Evolutionary conservation across 495 filamentous ascomycete species (phyloP), one percentile per base, ranked within the genome.

Genomic region (Diplogelasinospora grovesii): DNA sequence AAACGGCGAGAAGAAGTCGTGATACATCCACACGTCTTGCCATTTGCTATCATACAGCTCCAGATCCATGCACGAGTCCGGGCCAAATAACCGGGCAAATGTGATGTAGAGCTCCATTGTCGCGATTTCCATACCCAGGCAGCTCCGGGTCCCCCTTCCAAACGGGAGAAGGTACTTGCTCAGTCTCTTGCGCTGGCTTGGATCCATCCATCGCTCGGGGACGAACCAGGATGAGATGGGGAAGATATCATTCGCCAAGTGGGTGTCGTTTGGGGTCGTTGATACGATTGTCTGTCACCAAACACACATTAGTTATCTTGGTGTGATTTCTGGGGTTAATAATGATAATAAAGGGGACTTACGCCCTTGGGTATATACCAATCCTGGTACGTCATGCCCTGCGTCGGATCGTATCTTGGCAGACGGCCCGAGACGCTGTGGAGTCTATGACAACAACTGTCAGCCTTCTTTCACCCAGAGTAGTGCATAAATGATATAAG

Each of bases 61-160:
- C 43, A 58, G 31, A 0, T 45, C 35, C 30, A 49, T 46, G 0
- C 43, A 48, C 1, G 42, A 23, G 7, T 20, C 5, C 0, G 40
- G 40, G 4, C 46, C 47, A 21, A 52, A 58, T 4, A 54, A 30
- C 15, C 51, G 45, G n/a, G 43, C 61, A 1, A 77, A 18, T 2
- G 50, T 52, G 22, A 75, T 48, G 34, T 69, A 64, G 20, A 76
- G 53, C 43, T 77, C 72, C 9, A 61, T 63, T 23, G 61, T 54
- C 1, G 68, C 73, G 11, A 78, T 46, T 31, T 70, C 63, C 38
- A 61, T 60, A 3, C 71, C 74, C 3, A 68, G 13, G 49, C 74
- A 78, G 3, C 39, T 43, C 6, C 70, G 55, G 10, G 45, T 54
- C 0, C 75, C 75, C 13, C 70, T 69, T 0, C 53, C 53, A 30